Percentiles rank a stretch among this genome's conserved stretches.
These are phyloP conservation scores for Rutstroemia sydowiana DNA, from an alignment of 2,329 filamentous ascomycete species.

Conservation along the genomic window DNA sequence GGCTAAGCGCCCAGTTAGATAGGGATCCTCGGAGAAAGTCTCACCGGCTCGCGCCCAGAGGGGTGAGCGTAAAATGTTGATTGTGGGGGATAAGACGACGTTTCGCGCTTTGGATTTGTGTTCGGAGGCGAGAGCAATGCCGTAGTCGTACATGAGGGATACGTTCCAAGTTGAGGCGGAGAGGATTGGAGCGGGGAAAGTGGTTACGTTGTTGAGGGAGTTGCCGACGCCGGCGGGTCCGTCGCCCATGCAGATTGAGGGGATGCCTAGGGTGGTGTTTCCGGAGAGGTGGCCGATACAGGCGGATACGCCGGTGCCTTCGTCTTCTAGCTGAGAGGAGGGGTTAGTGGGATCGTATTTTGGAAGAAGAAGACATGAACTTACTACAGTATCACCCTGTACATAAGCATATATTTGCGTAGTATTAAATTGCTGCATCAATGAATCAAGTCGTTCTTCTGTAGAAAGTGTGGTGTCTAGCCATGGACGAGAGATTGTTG, in stretches of 20 bases:
- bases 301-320: not conserved
- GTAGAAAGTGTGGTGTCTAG: not conserved
- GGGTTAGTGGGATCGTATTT: not conserved
- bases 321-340: not conserved
- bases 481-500: not conserved
- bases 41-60: conserved; percentile 42
- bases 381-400: not conserved
- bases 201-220: not conserved
- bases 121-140: not conserved
- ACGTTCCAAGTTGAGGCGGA: not conserved
- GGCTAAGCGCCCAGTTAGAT: conserved; percentile 36
- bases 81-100: conserved; percentile 37
- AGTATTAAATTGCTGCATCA: not conserved
- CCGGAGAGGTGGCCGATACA: not conserved
- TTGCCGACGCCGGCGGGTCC: not conserved
- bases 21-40: conserved; percentile 40
- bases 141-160: not conserved
- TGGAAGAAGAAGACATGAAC: not conserved
- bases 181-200: not conserved
- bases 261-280: not conserved
- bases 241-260: not conserved
- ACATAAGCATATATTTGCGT: not conserved
- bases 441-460: not conserved
- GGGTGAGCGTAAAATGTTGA: conserved; percentile 41
- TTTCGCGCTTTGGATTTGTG: not conserved